Conservation (phyloP, 108 stramenopile genomes). For the Fragilariopsis cylindrus region DNA sequence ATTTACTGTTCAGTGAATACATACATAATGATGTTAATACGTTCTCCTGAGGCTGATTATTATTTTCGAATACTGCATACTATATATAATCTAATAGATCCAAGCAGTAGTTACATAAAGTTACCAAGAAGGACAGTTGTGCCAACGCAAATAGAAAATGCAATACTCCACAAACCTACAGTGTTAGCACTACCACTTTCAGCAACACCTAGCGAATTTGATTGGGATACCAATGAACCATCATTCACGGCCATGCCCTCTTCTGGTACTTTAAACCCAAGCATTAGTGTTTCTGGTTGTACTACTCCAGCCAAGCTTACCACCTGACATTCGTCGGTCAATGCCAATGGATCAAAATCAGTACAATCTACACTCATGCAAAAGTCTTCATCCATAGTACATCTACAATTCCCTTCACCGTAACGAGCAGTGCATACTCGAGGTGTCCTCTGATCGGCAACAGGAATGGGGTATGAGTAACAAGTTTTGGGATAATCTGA, state of each 20-base stretch:
- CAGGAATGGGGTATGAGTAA: slow-evolving; percentile 13
- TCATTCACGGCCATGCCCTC: background rate
- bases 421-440: slow-evolving; percentile 25
- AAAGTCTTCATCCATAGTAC: slow-evolving; percentile 19
- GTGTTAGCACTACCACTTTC: too few relatives aligned
- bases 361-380: slow-evolving; percentile 29
- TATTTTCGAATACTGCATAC: too few relatives aligned
- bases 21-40: too few relatives aligned
- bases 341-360: slow-evolving; percentile 19
- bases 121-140: too few relatives aligned
- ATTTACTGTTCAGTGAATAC: too few relatives aligned
- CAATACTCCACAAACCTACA: background rate
- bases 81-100: too few relatives aligned
- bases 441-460: slow-evolving; percentile 6
- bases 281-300: slow-evolving; percentile 1
- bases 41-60: too few relatives aligned
- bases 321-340: slow-evolving; percentile 29
- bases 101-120: too few relatives aligned
- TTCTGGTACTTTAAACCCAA: background rate
- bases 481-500: slow-evolving; percentile 24
- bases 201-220: too few relatives aligned
- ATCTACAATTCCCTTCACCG: slow-evolving; percentile 16
- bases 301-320: background rate
- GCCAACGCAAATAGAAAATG: too few relatives aligned
- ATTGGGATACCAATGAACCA: background rate